phyloP scores from a whole-genome alignment of 106 monocot genomes.

The Vanilla planifolia region DNA sequence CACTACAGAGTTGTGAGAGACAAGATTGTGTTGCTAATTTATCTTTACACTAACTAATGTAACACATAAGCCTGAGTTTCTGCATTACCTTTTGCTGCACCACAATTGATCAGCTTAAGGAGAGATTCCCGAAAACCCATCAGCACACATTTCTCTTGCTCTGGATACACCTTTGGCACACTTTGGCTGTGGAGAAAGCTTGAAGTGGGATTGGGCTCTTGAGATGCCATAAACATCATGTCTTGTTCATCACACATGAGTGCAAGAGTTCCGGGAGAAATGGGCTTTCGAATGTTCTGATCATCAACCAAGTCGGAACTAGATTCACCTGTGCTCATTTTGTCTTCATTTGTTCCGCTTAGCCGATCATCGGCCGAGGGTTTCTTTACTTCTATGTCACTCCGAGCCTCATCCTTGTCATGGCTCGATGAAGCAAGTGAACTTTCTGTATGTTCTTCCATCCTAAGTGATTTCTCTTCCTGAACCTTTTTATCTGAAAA shows the following conservation, averaged over 20 bases:
- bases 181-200: conserved; percentile 24
- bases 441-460: conserved; percentile 24
- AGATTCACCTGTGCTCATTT: conserved; percentile 24
- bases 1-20: too few relatives aligned
- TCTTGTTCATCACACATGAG: conserved; percentile 75
- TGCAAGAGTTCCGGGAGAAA: conserved; percentile 73
- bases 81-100: conserved; percentile 65
- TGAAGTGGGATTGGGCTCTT: conserved; percentile 9
- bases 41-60: too few relatives aligned
- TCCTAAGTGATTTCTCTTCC: conserved; percentile 22
- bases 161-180: conserved; percentile 41
- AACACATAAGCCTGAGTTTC: too few relatives aligned
- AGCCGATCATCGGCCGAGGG: conserved; percentile 19
- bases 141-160: conserved; percentile 62
- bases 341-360: conserved; percentile 18
- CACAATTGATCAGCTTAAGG: conserved; percentile 38
- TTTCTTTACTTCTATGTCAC: conserved; percentile 11
- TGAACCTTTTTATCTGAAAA: conserved; percentile 14
- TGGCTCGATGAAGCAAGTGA: conserved; percentile 24
- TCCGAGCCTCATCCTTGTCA: conserved; percentile 10
- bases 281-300: conserved; percentile 34
- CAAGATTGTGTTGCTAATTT: too few relatives aligned
- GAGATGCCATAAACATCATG: conserved; percentile 41
- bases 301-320: conserved; percentile 23
- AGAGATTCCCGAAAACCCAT: conserved; percentile 56